Conservation (phyloP, 129 eudicot genomes). For the Tagetes patula region DNA sequence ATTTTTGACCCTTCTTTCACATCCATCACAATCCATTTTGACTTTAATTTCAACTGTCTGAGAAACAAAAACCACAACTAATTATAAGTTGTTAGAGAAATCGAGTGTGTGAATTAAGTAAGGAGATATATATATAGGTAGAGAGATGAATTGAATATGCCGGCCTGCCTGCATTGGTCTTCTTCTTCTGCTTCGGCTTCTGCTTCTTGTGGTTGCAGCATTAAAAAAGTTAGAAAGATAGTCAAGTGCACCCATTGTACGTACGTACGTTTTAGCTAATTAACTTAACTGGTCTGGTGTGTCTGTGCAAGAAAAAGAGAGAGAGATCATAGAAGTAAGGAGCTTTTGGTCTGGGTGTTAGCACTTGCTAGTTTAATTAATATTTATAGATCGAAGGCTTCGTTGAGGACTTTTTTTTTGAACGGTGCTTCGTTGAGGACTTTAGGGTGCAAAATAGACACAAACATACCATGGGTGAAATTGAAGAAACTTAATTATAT, state of each 20-base stretch:
- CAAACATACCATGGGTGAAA: background rate
- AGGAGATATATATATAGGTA: background rate
- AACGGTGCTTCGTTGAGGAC: background rate
- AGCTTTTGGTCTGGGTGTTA: conserved; percentile 27
- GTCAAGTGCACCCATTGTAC: conserved; percentile 83
- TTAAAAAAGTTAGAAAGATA: conserved; percentile 77
- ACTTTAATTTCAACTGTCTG: conserved; percentile 96
- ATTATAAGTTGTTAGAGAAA: background rate
- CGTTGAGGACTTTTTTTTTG: background rate
- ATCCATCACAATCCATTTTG: conserved; percentile 96
- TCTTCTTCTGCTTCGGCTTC: conserved; percentile 58
- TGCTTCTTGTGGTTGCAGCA: conserved; percentile 61
- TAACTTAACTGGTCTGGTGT: too few relatives aligned
- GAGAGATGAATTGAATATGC: conserved; percentile 9
- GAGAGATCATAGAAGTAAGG: too few relatives aligned
- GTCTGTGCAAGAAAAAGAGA: conserved; percentile 1
- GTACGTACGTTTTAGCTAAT: too few relatives aligned
- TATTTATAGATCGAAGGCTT: conserved; percentile 33
- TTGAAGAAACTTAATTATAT: too few relatives aligned
- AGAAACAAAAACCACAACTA: conserved; percentile 12
- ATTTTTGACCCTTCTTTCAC: conserved; percentile 90
- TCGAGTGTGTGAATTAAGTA: too few relatives aligned
- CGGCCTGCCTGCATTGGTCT: conserved; percentile 88
- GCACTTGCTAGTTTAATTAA: conserved; percentile 29
- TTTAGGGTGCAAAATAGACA: background rate